These are phyloP conservation scores for Agapanthus africanus DNA, from an alignment of 106 monocot species.

Conservation along the genomic window DNA sequence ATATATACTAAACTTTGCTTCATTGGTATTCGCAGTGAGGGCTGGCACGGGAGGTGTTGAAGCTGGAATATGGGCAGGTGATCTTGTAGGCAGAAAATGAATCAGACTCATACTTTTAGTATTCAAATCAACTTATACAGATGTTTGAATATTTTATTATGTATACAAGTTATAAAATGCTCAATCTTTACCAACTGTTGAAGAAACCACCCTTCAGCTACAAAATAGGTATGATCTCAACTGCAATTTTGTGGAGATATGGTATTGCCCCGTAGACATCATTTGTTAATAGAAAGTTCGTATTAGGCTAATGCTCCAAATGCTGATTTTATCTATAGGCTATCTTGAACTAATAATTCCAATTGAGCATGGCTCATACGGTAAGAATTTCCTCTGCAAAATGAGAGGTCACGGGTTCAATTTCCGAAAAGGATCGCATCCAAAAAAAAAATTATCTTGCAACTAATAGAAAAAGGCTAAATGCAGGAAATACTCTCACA, in stretches of 20 bases:
- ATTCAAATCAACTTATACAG: neutral
- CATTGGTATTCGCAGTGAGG: slow-evolving; percentile 57
- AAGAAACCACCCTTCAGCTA: neutral
- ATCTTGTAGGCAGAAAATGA: slow-evolving; percentile 78
- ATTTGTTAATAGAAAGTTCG: neutral
- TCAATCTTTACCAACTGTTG: neutral
- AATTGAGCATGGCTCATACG: too few relatives aligned
- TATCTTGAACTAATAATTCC: too few relatives aligned
- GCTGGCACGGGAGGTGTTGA: slow-evolving; percentile 98
- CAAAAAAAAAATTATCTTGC: too few relatives aligned
- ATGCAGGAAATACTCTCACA: too few relatives aligned
- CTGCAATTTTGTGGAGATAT: slow-evolving; percentile 11
- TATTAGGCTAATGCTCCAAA: neutral
- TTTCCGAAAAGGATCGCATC: too few relatives aligned
- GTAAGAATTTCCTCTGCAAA: too few relatives aligned
- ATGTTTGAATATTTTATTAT: neutral
- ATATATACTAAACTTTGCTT: slow-evolving; percentile 8
- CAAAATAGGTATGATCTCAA: neutral
- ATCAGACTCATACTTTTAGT: slow-evolving; percentile 11
- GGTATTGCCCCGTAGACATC: neutral
- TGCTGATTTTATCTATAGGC: neutral
- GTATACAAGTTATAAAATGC: neutral
- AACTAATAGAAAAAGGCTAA: too few relatives aligned
- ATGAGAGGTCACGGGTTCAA: too few relatives aligned
- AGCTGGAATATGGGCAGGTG: slow-evolving; percentile 97